Conservation (phyloP, 2,329 filamentous ascomycete genomes). For the Zopfia rhizophila region DNA sequence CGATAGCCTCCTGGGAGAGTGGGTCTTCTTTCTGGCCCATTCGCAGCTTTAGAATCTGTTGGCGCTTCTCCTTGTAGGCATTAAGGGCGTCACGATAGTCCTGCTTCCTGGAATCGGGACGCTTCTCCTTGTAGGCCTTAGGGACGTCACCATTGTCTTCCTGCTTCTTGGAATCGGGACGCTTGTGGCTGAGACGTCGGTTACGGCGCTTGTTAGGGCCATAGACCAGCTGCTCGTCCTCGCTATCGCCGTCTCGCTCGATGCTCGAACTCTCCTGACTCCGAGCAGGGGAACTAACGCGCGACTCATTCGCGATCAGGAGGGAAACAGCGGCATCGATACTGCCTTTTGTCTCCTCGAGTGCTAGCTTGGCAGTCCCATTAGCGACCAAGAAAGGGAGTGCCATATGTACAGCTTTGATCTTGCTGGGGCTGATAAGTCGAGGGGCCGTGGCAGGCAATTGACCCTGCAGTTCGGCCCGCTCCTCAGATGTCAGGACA, state of each 20-base stretch:
- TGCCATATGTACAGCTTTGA: too few species aligned
- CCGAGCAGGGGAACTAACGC: constrained; percentile 54
- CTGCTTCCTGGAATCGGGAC: background rate
- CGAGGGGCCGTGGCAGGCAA: constrained; percentile 61
- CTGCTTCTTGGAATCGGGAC: constrained; percentile 22
- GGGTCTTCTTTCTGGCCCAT: too few species aligned
- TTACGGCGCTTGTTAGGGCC: constrained; percentile 64
- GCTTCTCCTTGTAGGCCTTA: background rate
- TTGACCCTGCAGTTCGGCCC: constrained; percentile 49
- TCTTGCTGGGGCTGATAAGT: constrained; percentile 62
- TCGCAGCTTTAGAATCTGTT: constrained; percentile 47
- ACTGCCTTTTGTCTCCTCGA: constrained; percentile 65
- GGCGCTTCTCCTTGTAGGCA: constrained; percentile 41
- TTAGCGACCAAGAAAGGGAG: too few species aligned
- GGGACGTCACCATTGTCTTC: constrained; percentile 5
- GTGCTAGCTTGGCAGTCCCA: too few species aligned
- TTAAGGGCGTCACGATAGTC: constrained; percentile 16
- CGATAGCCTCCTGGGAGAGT: background rate
- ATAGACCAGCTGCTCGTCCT: constrained; percentile 57
- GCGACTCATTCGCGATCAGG: constrained; percentile 61
- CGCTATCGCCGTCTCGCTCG: constrained; percentile 62
- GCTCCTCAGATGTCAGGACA: constrained; percentile 51
- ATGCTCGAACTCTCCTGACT: constrained; percentile 60
- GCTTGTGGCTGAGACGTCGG: constrained; percentile 49
- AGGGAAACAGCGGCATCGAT: constrained; percentile 64